A percentile compares a stretch with the other conserved stretches of the same genome.
Conservation (phyloP, 2,329 filamentous ascomycete species). For the Fusarium hostae region DNA sequence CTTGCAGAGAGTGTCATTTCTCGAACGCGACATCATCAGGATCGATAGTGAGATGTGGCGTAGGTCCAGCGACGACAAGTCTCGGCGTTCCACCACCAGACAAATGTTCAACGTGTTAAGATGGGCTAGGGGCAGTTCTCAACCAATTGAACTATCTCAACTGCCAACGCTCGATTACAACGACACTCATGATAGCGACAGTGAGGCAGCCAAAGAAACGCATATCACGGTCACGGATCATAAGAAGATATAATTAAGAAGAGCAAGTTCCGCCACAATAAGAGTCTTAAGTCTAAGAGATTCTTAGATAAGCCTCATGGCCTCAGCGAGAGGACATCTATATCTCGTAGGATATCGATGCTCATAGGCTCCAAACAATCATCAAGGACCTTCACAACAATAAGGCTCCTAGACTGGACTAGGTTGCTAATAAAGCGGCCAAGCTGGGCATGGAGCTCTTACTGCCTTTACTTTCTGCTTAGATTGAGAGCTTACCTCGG, state of each 20-base stretch:
- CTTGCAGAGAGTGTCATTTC: not conserved
- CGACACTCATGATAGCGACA: not conserved
- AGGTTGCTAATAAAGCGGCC: slow-evolving; percentile 12
- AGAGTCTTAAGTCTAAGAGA: not conserved
- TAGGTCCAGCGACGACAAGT: not conserved
- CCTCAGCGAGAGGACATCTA: not conserved
- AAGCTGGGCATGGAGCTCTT: not conserved
- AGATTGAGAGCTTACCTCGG: slow-evolving; percentile 7
- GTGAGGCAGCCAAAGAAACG: not conserved
- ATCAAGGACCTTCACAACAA: not conserved
- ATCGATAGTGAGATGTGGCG: not conserved
- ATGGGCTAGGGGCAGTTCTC: not conserved
- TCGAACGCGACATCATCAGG: not conserved
- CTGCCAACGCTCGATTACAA: not conserved
- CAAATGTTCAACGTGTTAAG: not conserved
- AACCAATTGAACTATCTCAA: not conserved
- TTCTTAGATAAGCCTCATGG: not conserved
- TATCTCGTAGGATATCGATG: not conserved
- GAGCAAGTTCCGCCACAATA: not conserved
- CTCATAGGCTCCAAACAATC: not conserved
- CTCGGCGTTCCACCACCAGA: not conserved
- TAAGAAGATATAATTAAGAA: not conserved
- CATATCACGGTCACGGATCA: not conserved
- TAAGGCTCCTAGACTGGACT: slow-evolving; percentile 6
- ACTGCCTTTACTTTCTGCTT: not conserved